Evolutionary conservation across 192 early-diverging fungal species (phyloP), one percentile per base, ranked within the genome.

Genomic region (Linnemannia schmuckeri): DNA sequence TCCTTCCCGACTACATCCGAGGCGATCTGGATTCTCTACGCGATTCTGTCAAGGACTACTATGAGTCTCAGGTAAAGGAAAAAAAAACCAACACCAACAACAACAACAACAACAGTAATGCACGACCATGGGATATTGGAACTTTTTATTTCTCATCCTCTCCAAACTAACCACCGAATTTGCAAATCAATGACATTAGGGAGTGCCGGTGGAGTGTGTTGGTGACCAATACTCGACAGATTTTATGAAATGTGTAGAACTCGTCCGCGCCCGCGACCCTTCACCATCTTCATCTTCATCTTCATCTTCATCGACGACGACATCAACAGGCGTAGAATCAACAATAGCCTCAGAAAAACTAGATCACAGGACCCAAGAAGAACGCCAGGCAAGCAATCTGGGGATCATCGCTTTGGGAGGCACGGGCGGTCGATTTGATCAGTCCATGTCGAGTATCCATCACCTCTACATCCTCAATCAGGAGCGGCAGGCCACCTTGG

Each of bases 1-100:
- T 90, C 77, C 72, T 97, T 20, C 98, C 98, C 41, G 90, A 97
- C 81, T 92, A 88, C 44, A 95, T 99, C 54, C 90, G 92, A 69
- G 97, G 97, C 22, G 98, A 98, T 88, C 81, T 98, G 30, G 97
- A 98, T 86, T 98, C 97, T 30, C 75, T 97, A 22, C 88, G 89
- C 22, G 73, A 88, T 52, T 88, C 91, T 33, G 93, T 95, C 20
- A 88, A 87, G 49, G 79, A 89, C 0, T 97, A 93, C 88, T 99
- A 97, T 86, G 72, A 77, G 46, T 88, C 90, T 20, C 81, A 92
- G 78, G 92, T 93, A 83, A 40, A 54, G 17, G 18, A 13, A 69
- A 76, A 35, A 47, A 74, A 49, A 22, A 54, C 4, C 4, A 13
- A 52, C 3, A 52, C 15, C 52, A 54, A 18, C 17, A 54, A 1